These are phyloP conservation scores for Corrigiola litoralis DNA, from an alignment of 179 eudicot species.

Conservation along the genomic window DNA sequence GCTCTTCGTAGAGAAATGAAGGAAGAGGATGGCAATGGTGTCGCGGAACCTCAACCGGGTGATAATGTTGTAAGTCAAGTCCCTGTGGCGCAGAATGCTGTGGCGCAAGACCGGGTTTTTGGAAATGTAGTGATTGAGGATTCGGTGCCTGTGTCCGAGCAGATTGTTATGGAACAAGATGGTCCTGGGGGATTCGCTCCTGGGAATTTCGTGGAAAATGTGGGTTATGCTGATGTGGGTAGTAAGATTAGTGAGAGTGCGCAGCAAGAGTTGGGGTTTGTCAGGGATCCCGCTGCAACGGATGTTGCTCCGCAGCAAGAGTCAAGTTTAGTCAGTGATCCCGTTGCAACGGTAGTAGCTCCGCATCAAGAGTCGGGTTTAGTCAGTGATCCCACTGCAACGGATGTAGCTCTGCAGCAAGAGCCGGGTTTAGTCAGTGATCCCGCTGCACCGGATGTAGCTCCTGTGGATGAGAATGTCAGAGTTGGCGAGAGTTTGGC, in stretches of 20 bases:
- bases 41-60: constrained; percentile 12
- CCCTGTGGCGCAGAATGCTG: no score
- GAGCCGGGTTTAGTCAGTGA: no score
- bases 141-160: not conserved
- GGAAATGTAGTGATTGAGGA: constrained; percentile 21
- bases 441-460: no score
- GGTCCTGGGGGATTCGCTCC: not conserved
- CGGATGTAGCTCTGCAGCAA: no score
- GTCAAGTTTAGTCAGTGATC: constrained; percentile 12
- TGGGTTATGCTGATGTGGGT: constrained; percentile 10
- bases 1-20: constrained; percentile 56
- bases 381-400: constrained; percentile 17
- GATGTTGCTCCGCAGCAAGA: constrained; percentile 23
- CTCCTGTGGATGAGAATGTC: no score
- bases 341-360: not conserved
- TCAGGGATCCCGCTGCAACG: not conserved
- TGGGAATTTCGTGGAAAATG: constrained; percentile 17
- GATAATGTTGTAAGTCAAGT: no score
- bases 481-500: no score
- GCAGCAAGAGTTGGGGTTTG: no score
- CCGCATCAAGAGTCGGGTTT: not conserved
- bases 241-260: no score
- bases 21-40: constrained; percentile 22
- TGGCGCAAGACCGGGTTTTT: no score
- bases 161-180: not conserved